Conservation (phyloP, 352 stramenopile genomes). For the Phytophthora tentaculata region DNA sequence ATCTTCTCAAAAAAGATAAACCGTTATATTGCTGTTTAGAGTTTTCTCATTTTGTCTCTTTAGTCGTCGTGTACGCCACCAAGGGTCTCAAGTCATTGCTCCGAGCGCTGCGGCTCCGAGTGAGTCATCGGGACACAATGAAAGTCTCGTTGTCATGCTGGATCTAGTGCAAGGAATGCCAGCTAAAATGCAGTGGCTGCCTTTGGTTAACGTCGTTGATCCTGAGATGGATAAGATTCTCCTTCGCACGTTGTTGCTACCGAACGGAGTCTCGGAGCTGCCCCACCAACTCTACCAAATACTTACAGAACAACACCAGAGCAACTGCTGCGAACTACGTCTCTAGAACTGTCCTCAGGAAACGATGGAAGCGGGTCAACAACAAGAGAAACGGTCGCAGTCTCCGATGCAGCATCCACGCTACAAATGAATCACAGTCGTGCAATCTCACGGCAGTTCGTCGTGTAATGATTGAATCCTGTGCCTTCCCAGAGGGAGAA, state of each 20-base stretch:
- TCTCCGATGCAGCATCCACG: constrained; percentile 16
- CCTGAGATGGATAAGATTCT: constrained; percentile 26
- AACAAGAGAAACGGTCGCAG: constrained; percentile 42
- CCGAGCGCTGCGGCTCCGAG: no score
- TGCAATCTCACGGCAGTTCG: not conserved
- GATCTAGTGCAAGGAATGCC: constrained; percentile 67
- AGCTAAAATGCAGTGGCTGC: constrained; percentile 67
- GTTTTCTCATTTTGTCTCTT: no score
- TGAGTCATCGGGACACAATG: no score
- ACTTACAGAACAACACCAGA: constrained; percentile 46
- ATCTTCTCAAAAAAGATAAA: no score
- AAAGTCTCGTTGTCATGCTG: constrained; percentile 42
- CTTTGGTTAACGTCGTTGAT: constrained; percentile 26
- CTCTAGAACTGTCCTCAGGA: not conserved
- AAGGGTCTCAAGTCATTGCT: no score
- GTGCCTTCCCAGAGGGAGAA: not conserved
- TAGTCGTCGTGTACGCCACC: no score
- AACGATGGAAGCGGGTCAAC: constrained; percentile 13
- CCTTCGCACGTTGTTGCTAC: constrained; percentile 67
- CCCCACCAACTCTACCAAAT: constrained; percentile 44
- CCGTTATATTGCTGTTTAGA: no score
- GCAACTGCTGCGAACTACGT: constrained; percentile 39
- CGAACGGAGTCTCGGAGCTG: constrained; percentile 54
- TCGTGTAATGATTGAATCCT: not conserved
- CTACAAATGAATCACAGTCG: not conserved